Base-by-base conservation (phyloP, 78 protist species). In the Polysphondylium violaceum region DNA sequence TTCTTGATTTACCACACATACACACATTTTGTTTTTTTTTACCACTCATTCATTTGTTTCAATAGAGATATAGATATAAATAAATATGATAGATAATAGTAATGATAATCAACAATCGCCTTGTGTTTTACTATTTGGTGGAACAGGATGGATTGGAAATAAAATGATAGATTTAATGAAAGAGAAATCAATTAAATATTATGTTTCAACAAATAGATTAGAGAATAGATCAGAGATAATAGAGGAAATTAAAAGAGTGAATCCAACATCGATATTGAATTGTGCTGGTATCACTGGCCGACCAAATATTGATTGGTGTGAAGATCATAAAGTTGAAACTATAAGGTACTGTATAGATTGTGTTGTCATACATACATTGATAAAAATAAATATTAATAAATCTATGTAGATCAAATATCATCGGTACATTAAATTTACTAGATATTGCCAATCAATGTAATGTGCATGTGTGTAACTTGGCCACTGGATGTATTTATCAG, bases 261-360 rank as follows among this genome's bases (percentile, higher is more conserved):
- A 97, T 64, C 97, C 98, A 19, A 47, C 55, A 8, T 21, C 61
- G 3, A 95, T 94, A 11, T 58, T 97, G 21, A 90, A 96, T 59
- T 95, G 94, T 7, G 98, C 96, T 33, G 98, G 95, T 41, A 55
- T 85, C 35, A 95, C 97, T n/a, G 98, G 98, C 2, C 73, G 93
- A 38, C 98, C 98, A 8, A 96, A 96, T 63, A 93, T 96, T 31
- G 98, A 96, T 74, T 96, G 98, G 98, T 96, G 98, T 64, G 98
- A 96, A 91, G 63, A 60, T 56, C 79, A 96, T 64, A 67, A 93
- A 47, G 51, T n/a, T 19, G 96, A 91, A 36, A 88, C 95, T 0
- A 67, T 94, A 16, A 74, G 88, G 87, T 87, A n/a, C n/a, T n/a
- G n/a, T n/a, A n/a, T n/a, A n/a, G n/a, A n/a, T n/a, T n/a, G n/a